Base-by-base conservation (phyloP, 1,139 yeast genomes). In the Suhomyces wounanorum region DNA sequence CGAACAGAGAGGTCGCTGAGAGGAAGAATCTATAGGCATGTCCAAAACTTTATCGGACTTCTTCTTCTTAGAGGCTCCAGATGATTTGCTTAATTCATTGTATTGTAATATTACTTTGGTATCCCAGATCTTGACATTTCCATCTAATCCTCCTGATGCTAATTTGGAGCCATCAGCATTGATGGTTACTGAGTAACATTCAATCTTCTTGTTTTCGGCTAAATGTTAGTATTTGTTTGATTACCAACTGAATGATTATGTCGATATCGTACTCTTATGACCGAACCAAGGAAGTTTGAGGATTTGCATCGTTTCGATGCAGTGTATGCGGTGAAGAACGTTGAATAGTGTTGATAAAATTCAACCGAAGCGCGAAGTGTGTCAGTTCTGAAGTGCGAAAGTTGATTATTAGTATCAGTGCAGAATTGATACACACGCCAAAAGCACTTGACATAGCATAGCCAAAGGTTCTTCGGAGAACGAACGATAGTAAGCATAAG, bases 121-220 rank as follows among this genome's bases (percentile, higher is more conserved):
- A 17, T 90, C 87, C 99, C 99, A 94, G 45, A 94, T 87, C 55
- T 92, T 81, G 47, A 94, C 90, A 61, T 89, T 90, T 1, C 98
- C 97, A 68, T 94, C 99, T 50, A 92, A 74, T 1, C 99, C 99
- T 14, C 99, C 99, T 0, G 97, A 86, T 1, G 97, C 99, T 42
- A 94, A 68, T 52, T 97, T 73, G 40, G 84, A 70, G 2, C 97
- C 97, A 68, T 90, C 96, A 0, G 89, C 81, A 55, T 89, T 87
- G 11, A 89, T 85, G 49, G 85, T 84, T 9, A 92, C 82, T 0
- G 98, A 84, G 65, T 90, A 94, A 36, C 96, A 87, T 63, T 92
- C 98, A 58, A 85, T 86, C 57, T 81, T 83, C 58, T 89, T 81
- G 57, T 85, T 84, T 60, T 90, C 97, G 65, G 90, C 97, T 75